phyloP scores from a whole-genome alignment of 208 protist species.

The Novymonas esmeraldas region DNA sequence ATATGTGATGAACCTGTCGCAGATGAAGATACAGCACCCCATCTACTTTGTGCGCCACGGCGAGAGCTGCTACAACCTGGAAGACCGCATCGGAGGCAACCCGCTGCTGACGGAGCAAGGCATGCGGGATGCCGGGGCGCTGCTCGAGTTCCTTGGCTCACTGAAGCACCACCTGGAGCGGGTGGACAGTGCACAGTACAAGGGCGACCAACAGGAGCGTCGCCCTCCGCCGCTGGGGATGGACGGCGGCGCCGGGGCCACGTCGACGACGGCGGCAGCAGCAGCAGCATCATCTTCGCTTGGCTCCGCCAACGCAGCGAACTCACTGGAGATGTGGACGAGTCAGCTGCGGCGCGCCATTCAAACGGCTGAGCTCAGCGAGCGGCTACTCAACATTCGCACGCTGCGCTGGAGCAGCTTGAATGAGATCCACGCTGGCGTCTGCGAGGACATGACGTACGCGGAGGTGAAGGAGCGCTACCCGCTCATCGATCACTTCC shows the following conservation, averaged over 20 bases:
- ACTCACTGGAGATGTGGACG: conserved; percentile 83
- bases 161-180: conserved; percentile 55
- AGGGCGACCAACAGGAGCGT: not conserved
- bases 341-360: conserved; percentile 84
- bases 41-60: conserved; percentile 92
- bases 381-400: conserved; percentile 69
- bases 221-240: not conserved
- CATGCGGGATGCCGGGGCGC: conserved; percentile 56
- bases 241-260: not conserved
- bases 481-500: conserved; percentile 81
- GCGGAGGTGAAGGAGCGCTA: conserved; percentile 72
- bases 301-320: conserved; percentile 20
- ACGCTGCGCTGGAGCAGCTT: conserved; percentile 83
- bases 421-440: conserved; percentile 90
- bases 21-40: conserved; percentile 84
- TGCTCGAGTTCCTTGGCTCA: conserved; percentile 82
- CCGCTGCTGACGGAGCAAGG: conserved; percentile 77
- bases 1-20: conserved; percentile 87
- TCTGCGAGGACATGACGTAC: conserved; percentile 90
- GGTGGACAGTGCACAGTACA: conserved; percentile 14
- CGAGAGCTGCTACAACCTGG: conserved; percentile 83
- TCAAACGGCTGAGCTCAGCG: conserved; percentile 76
- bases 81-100: conserved; percentile 89
- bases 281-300: too few relatives aligned
- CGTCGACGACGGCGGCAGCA: not conserved